Conservation (phyloP, 768 basidiomycete genomes). For the Pleurotus salmoneostramineus region DNA sequence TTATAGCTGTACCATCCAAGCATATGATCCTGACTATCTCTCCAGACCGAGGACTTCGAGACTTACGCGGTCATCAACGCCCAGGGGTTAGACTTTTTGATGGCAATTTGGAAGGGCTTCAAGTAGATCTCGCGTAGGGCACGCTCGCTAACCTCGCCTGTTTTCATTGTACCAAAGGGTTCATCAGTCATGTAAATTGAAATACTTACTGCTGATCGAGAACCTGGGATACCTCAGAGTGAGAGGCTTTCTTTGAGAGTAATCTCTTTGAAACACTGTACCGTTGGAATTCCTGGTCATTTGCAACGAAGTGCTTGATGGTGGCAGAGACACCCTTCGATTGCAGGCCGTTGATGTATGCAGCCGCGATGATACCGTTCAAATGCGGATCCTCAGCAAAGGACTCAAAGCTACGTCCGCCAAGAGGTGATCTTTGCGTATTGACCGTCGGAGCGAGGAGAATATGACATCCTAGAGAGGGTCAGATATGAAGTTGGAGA, state of each 20-base stretch:
- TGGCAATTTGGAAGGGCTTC: slow-evolving; percentile 58
- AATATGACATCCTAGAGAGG: slow-evolving; percentile 34
- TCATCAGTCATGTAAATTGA: neutral
- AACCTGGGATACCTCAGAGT: slow-evolving; percentile 22
- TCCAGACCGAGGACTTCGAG: neutral
- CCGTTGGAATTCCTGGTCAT: slow-evolving; percentile 61
- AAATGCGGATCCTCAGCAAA: slow-evolving; percentile 62
- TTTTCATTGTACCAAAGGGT: neutral
- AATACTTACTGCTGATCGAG: slow-evolving; percentile 38
- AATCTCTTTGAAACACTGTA: slow-evolving; percentile 2
- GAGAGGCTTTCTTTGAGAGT: neutral
- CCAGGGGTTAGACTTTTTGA: slow-evolving; percentile 51
- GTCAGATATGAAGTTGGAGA: slow-evolving; percentile 9
- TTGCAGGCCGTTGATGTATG: slow-evolving; percentile 63
- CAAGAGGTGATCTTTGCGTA: slow-evolving; percentile 56
- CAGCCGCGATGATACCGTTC: slow-evolving; percentile 51
- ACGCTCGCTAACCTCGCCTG: slow-evolving; percentile 47
- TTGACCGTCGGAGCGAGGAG: slow-evolving; percentile 65
- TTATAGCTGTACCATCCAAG: slow-evolving; percentile 23
- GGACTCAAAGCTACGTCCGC: slow-evolving; percentile 57
- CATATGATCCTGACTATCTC: neutral
- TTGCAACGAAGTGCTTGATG: slow-evolving; percentile 62
- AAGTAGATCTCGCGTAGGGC: slow-evolving; percentile 65
- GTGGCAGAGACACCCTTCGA: slow-evolving; percentile 53
- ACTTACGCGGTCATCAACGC: slow-evolving; percentile 56